Base-by-base conservation (phyloP, 345 rosid species). In the Atalantia buxifolia region DNA sequence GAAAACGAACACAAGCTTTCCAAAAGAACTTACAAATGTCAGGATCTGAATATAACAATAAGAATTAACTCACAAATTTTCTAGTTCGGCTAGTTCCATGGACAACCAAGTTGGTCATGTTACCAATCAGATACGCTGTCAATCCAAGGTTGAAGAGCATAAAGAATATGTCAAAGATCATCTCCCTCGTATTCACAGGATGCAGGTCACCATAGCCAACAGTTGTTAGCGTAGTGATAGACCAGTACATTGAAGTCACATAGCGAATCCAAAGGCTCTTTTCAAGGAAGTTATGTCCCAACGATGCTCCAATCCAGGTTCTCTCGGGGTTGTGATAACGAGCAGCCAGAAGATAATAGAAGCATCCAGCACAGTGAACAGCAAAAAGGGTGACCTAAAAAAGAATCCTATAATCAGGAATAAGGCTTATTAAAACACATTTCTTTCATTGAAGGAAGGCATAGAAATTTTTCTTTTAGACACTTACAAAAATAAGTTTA, bases 31-130 rank as follows among this genome's bases (percentile, higher is more conserved):
- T 22, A 74, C 48, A 80, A 56, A 66, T n/a, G 67, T 53, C 67
- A 57, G 38, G 24, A 64, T 30, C 59, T 42, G 50, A n/a, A 35
- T 69, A 40, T 6, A 35, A 53, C 53, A 14, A 67, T 28, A 31
- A 67, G 74, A 50, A 48, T 66, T 57, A 30, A 84, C 97, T 91
- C 78, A 93, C 99, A 81, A 96, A 96, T 84, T 66, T 84, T 86
- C 99, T 86, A 55, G 99, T 96, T 74, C 97, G 91, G 57, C 97
- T 94, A 40, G 98, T 94, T 69, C 97, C 94, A 75, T 94, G 99
- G 80, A 96, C 99, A 75, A 94, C 98, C 86, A 96, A 85, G 88
- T 92, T 94, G 78, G 98, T 96, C 98, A 96, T 96, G 85, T 96
- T 96, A 63, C 98, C 99, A 36, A 94, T 96, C 87, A 96, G 78